Base-by-base conservation (phyloP, 148 eudicot genomes). In the Chenopodium berlandieri region DNA sequence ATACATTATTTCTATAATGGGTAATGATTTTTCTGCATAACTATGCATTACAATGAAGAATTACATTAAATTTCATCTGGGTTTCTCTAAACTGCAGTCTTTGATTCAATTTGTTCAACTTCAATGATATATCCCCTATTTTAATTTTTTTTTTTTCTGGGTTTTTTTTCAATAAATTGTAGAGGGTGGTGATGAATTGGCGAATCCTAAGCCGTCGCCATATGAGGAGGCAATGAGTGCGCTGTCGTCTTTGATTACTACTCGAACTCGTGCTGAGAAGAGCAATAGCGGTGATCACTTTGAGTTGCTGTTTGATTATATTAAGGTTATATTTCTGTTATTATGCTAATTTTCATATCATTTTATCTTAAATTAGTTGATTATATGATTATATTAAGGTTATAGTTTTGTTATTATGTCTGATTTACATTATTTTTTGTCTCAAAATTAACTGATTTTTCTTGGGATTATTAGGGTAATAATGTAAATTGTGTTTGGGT, bases 191-290 rank as follows among this genome's bases (percentile, higher is more conserved):
- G 69, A 85, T 81, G 94, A 85, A 85, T 75, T 81, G 16, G 14
- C 16, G 3, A 75, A 78, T 12, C 65, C 79, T 68, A 58, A 65
- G 5, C 79, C 47, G 70, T 86, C 92, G 16, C 82, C 86, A 1
- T 95, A 90, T 65, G 98, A 95, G 6, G 96, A 93, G 83, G 96
- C 98, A 54, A 90, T 92, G 97, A 84, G 76, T 79, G 93, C 93
- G 13, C 86, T 95, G 74, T 92, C 98, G 0, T 93, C 97, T 54
- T 86, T 95, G 83, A 95, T 95, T 50, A 92, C 96, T 0, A 90
- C 91, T 32, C 93, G 94, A 14, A 92, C 85, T 81, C 97, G 98
- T 20, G 94, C 93, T 50, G 93, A 93, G 82, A 89, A 90, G 84
- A 92, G 88, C 82, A 92, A 91, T 80, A 82, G 80, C 31, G 97